These are phyloP conservation scores for Clavariopsis aquatica DNA, from an alignment of 495 filamentous ascomycete species.

Conservation along the genomic window DNA sequence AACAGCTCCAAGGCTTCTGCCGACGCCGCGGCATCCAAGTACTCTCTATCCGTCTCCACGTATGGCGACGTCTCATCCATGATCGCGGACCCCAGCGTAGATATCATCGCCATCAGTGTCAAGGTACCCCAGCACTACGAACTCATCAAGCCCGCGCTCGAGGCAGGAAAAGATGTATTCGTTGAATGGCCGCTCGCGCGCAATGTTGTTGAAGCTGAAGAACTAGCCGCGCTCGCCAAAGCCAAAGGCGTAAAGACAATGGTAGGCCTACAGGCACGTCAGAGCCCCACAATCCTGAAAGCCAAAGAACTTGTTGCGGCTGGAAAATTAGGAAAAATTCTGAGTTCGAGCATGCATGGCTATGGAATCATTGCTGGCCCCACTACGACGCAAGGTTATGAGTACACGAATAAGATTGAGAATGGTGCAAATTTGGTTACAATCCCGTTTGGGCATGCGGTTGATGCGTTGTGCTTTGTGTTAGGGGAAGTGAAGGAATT, in stretches of 20 bases:
- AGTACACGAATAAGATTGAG: slow-evolving; percentile 13
- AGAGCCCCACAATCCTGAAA: slow-evolving; percentile 49
- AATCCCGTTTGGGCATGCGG: slow-evolving; percentile 54
- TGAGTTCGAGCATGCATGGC: slow-evolving; percentile 52
- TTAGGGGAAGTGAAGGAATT: slow-evolving; percentile 50
- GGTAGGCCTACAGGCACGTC: slow-evolving; percentile 56
- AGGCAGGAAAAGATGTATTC: slow-evolving; percentile 59
- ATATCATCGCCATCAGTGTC: slow-evolving; percentile 59
- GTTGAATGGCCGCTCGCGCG: slow-evolving; percentile 59
- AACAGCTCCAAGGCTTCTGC: slow-evolving; percentile 58
- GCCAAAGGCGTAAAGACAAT: slow-evolving; percentile 48
- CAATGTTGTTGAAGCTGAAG: slow-evolving; percentile 44
- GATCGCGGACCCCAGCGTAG: slow-evolving; percentile 56
- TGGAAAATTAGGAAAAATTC: slow-evolving; percentile 56
- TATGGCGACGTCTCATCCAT: slow-evolving; percentile 55
- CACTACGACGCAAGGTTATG: slow-evolving; percentile 38
- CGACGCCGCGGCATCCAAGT: slow-evolving; percentile 50
- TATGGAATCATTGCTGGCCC: slow-evolving; percentile 36
- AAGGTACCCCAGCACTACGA: slow-evolving; percentile 57
- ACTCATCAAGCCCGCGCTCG: slow-evolving; percentile 51
- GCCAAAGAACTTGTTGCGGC: slow-evolving; percentile 45
- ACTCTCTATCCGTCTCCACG: slow-evolving; percentile 45
- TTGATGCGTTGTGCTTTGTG: slow-evolving; percentile 45
- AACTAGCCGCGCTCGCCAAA: slow-evolving; percentile 48
- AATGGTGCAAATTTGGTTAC: slow-evolving; percentile 56